Conservation (phyloP, 140 eudicot genomes). For the Bidens hawaiensis region DNA sequence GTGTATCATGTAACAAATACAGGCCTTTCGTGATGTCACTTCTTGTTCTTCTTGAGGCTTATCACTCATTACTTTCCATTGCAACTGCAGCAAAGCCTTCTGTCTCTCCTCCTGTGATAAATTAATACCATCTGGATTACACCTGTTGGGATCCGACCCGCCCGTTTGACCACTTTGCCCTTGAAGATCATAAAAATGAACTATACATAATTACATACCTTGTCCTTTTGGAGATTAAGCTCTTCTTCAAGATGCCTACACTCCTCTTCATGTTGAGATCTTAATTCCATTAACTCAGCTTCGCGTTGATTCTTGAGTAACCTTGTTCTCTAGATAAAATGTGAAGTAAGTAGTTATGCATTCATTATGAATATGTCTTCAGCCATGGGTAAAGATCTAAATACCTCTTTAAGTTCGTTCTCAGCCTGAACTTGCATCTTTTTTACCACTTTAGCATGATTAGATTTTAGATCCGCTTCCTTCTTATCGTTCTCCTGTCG, state of each 20-base stretch:
- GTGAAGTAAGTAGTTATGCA: slow-evolving; percentile 13
- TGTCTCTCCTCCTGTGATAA: slow-evolving; percentile 88
- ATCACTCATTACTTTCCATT: slow-evolving; percentile 89
- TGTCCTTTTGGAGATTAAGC: slow-evolving; percentile 70
- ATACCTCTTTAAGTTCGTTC: slow-evolving; percentile 79
- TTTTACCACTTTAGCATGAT: slow-evolving; percentile 59
- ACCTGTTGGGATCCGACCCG: too few relatives aligned
- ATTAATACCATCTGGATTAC: neutral
- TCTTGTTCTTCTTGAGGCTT: slow-evolving; percentile 82
- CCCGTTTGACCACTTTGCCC: too few relatives aligned
- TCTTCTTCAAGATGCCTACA: slow-evolving; percentile 88
- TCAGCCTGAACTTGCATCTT: slow-evolving; percentile 61
- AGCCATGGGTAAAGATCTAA: slow-evolving; percentile 1
- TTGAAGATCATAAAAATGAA: slow-evolving; percentile 6
- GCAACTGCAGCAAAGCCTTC: slow-evolving; percentile 81
- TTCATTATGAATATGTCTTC: slow-evolving; percentile 3
- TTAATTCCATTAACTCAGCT: slow-evolving; percentile 74
- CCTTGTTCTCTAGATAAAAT: slow-evolving; percentile 45
- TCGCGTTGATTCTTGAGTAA: slow-evolving; percentile 73
- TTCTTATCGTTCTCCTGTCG: slow-evolving; percentile 52
- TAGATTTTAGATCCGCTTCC: slow-evolving; percentile 52
- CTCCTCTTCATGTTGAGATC: slow-evolving; percentile 82
- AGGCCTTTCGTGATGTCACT: slow-evolving; percentile 80
- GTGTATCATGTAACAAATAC: neutral
- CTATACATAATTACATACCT: slow-evolving; percentile 50